Conservation (phyloP, 176 grass and related monocot species). For the Ensete ventricosum region DNA sequence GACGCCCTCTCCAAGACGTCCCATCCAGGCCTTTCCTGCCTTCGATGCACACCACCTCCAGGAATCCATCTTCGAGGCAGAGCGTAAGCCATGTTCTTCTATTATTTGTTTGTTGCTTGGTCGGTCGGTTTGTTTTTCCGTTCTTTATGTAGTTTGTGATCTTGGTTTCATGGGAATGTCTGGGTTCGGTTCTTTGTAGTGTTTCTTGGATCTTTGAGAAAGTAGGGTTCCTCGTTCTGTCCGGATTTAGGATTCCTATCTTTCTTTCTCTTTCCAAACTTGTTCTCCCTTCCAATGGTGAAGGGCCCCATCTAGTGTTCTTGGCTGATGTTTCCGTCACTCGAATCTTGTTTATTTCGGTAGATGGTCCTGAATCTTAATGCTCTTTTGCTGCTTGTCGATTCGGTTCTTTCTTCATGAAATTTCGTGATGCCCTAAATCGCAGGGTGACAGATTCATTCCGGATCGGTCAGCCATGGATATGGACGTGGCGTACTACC, state of each 20-base stretch:
- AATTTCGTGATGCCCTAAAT: background rate
- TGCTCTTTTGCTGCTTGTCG: background rate
- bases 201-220: no score
- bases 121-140: background rate
- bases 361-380: background rate
- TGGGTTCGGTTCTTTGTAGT: no score
- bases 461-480: constrained; percentile 61
- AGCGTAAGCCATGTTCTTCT: background rate
- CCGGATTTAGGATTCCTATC: no score
- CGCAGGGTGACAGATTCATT: constrained; percentile 60
- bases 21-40: background rate
- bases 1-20: background rate
- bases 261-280: no score
- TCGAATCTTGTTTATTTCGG: background rate
- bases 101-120: background rate
- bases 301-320: no score
- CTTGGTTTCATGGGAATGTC: background rate
- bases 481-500: constrained; percentile 63
- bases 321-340: no score
- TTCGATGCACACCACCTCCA: background rate
- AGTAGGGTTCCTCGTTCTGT: no score
- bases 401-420: background rate
- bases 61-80: background rate
- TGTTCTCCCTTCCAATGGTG: no score
- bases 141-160: background rate